Evolutionary conservation across 169 alveolate species (phyloP).

Genomic region (Eimeria sp.): DNA sequence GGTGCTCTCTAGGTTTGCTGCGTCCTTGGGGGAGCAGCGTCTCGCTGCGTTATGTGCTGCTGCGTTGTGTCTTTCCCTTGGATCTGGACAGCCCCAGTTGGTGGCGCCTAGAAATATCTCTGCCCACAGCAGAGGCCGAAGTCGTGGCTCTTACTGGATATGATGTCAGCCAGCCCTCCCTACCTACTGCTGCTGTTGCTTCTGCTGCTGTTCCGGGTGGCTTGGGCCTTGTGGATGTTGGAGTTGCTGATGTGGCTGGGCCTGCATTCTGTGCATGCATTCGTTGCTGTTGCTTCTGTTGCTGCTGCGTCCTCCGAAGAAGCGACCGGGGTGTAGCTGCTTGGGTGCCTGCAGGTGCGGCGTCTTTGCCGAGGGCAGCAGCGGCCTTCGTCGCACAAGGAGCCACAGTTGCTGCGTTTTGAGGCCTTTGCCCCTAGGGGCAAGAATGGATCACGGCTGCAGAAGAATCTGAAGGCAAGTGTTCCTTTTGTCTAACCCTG

Average conservation of each 20-base stretch:
- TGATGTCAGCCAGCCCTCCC: not conserved
- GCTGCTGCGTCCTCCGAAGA: not conserved
- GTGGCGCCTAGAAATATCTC: conserved; percentile 36
- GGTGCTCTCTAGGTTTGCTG: not conserved
- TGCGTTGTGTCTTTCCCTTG: not conserved
- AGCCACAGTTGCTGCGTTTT: conserved; percentile 45
- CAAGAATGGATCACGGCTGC: not conserved
- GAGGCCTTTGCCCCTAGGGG: not conserved
- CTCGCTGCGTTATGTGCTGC: conserved; percentile 34
- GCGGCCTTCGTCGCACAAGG: conserved; percentile 52
- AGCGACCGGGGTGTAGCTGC: not conserved
- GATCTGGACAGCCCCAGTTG: not conserved
- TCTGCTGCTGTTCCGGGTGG: not conserved
- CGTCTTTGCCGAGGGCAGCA: conserved; percentile 60
- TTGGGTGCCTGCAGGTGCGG: conserved; percentile 30
- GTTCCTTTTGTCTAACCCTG: not conserved
- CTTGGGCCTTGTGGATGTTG: not conserved
- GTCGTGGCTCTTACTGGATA: conserved; percentile 29
- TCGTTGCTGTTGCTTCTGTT: not conserved
- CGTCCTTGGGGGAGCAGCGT: conserved; percentile 29
- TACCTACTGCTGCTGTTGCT: conserved; percentile 17
- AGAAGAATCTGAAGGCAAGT: conserved; percentile 23
- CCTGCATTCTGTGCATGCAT: not conserved
- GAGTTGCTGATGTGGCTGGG: not conserved
- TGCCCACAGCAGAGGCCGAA: conserved; percentile 41